Evolutionary conservation across 2,329 filamentous ascomycete species (phyloP).

Genomic region (Macroventuria anomochaeta): DNA sequence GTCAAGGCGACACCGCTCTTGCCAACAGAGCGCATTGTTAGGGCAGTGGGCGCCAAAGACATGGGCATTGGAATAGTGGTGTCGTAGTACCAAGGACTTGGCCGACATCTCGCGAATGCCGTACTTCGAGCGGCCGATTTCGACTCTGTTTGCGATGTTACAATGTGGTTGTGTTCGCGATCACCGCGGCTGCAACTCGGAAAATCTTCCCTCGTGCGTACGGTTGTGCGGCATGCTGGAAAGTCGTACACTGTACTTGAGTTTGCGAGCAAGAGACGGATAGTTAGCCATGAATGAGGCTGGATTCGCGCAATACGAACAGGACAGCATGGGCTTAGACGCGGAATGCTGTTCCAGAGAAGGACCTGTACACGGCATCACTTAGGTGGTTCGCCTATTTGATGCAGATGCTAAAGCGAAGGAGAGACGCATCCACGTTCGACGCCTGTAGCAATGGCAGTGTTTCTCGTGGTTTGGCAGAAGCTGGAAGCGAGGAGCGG

Average conservation of each 20-base stretch:
- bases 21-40: neutral
- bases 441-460: no score
- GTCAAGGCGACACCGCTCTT: neutral
- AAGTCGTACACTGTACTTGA: neutral
- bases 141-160: neutral
- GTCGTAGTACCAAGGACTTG: neutral
- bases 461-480: no score
- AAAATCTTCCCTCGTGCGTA: neutral
- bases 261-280: neutral
- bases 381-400: neutral
- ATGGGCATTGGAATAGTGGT: neutral
- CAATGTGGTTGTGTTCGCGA: neutral
- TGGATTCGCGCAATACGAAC: neutral
- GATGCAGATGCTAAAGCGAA: no score
- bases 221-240: neutral
- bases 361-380: no score
- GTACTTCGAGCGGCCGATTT: neutral
- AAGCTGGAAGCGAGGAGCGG: neutral
- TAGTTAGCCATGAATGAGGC: neutral
- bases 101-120: neutral
- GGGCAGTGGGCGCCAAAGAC: neutral
- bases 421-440: no score
- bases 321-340: no score
- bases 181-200: neutral
- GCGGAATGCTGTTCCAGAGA: no score